Evolutionary conservation across 169 alveolate genomes (phyloP).

Genomic region (Cryptosporidium sp.): DNA sequence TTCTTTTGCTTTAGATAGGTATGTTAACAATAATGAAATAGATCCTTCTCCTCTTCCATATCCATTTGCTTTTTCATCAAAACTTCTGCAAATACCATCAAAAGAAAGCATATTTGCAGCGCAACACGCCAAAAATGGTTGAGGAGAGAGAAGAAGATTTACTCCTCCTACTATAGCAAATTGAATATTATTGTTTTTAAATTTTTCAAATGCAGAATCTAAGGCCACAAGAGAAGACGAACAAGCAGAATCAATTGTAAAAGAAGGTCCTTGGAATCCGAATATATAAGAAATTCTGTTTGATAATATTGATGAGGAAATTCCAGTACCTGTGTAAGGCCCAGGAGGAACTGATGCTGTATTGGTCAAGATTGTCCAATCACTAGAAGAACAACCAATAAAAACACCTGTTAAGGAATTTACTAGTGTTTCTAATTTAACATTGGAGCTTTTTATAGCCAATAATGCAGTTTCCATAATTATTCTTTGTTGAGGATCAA

Average conservation of each 20-base stretch:
- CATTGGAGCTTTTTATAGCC: conserved; percentile 33
- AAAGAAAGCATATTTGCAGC: conserved; percentile 81
- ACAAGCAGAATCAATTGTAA: conserved; percentile 83
- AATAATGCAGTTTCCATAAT: conserved; percentile 71
- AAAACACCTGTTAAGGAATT: conserved; percentile 77
- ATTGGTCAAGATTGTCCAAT: conserved; percentile 77
- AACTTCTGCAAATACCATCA: conserved; percentile 83
- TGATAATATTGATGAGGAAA: conserved; percentile 77
- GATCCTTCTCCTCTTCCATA: conserved; percentile 85
- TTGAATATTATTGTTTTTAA: conserved; percentile 25
- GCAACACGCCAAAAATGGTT: conserved; percentile 73
- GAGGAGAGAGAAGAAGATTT: conserved; percentile 67
- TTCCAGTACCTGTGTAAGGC: conserved; percentile 80
- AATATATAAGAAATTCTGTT: conserved; percentile 79
- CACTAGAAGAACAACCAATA: conserved; percentile 78
- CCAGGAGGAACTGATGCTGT: conserved; percentile 77
- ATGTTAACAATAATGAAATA: conserved; percentile 74
- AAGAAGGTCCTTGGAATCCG: conserved; percentile 81
- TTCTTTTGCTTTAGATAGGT: conserved; percentile 27
- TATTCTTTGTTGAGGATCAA: conserved; percentile 86
- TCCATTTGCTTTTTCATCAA: conserved; percentile 83
- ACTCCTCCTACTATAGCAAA: conserved; percentile 74
- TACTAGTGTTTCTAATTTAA: conserved; percentile 1
- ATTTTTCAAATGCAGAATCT: conserved; percentile 77
- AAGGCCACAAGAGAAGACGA: conserved; percentile 82